Base-by-base conservation (phyloP, 345 rosid species). In the Aegle marmelos region DNA sequence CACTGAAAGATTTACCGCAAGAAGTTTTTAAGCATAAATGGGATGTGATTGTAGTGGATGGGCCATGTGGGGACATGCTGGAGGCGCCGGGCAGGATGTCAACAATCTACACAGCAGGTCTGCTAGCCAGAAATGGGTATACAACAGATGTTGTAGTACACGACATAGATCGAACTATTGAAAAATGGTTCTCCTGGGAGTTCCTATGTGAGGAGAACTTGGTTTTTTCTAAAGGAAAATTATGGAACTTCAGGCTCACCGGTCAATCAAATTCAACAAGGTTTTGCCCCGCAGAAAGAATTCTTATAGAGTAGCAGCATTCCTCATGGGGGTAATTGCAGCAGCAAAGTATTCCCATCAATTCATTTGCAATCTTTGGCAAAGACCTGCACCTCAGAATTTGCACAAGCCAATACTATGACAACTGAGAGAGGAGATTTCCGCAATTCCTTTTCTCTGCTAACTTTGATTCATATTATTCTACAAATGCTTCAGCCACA, bases 121-220 rank as follows among this genome's bases (percentile, higher is more conserved):
- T 87, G 80, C 70, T 92, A 68, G 98, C 97, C 24, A 90, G 98
- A 82, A 79, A 81, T 31, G 90, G 91, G 83, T 80, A 85, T 39
- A 78, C 82, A 31, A 87, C 97, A 30, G 78, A 92, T 81, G 97
- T 95, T 69, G 54, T 88, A 4, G 97, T 95, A 68, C 98, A 90
- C 78, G 97, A 93, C 39, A 82, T 88, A 73, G 86, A 92, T 80
- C 87, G 95, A 61, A 96, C 90, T 2, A 87, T 84, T 68, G 98
- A 96, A 87, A 93, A 86, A 83, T 96, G 98, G 96, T 87, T 92
- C 85, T 93, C 98, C 22, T 88, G 94, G 98, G 98, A 96, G 48
- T 94, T 96, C 77, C 84, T 94, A 28, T 92, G 94, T 45, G 94
- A 91, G 64, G 95, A 90, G 74, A 94, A 96, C 85, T 81, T 90